Evolutionary conservation across 495 filamentous ascomycete species (phyloP).

Genomic region (Massariosphaeria phaeospora): DNA sequence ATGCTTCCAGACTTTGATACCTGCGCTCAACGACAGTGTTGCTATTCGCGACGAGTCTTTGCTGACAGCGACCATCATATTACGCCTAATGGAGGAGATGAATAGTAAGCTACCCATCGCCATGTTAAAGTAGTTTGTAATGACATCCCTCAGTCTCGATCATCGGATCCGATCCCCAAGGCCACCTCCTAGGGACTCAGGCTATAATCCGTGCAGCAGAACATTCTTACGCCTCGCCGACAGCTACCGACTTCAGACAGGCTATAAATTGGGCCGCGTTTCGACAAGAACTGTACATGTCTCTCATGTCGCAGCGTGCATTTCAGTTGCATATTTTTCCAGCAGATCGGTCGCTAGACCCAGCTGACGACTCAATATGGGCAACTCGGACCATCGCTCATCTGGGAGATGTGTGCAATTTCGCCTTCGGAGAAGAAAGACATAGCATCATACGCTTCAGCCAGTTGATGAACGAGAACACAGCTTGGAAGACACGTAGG

Average conservation of each 20-base stretch:
- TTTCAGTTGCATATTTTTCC: conserved; percentile 25
- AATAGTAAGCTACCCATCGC: conserved; percentile 12
- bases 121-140: background rate
- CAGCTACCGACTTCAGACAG: conserved; percentile 22
- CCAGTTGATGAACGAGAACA: conserved; percentile 25
- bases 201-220: conserved; percentile 29
- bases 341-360: conserved; percentile 23
- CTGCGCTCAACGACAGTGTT: conserved; percentile 22
- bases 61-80: conserved; percentile 26
- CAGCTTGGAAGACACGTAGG: conserved; percentile 12
- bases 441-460: conserved; percentile 18
- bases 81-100: conserved; percentile 32
- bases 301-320: conserved; percentile 25
- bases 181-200: conserved; percentile 28
- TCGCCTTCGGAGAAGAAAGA: conserved; percentile 25
- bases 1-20: conserved; percentile 27
- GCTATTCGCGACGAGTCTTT: conserved; percentile 25
- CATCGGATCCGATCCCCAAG: conserved; percentile 23
- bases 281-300: conserved; percentile 30
- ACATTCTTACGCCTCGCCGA: conserved; percentile 9
- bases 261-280: conserved; percentile 31
- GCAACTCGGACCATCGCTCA: conserved; percentile 29
- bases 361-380: conserved; percentile 26
- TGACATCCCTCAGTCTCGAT: conserved; percentile 15
- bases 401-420: conserved; percentile 26